These are phyloP conservation scores for Solanum chmielewskii DNA, from an alignment of 257 asterid species.

Conservation along the genomic window DNA sequence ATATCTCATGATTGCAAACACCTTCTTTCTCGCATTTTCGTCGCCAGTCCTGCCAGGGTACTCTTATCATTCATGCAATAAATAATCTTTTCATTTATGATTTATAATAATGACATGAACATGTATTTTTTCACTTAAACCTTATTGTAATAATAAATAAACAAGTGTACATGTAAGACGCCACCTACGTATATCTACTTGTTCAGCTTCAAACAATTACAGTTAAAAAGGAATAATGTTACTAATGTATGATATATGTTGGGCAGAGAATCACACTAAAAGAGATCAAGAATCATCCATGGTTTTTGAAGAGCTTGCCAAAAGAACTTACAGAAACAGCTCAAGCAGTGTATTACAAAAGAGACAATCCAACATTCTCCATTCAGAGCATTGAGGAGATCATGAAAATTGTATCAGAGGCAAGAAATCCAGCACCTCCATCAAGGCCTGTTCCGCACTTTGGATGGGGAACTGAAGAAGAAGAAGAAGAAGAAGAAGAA, in stretches of 20 bases:
- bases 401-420: constrained; percentile 66
- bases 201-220: no score
- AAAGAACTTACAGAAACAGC: constrained; percentile 43
- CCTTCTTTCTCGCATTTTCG: constrained; percentile 46
- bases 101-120: no score
- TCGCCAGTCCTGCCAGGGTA: constrained; percentile 38
- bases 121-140: no score
- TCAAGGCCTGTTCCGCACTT: constrained; percentile 26
- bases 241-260: neutral
- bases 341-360: constrained; percentile 47
- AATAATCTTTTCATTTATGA: neutral
- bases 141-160: no score
- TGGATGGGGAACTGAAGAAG: constrained; percentile 49
- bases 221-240: neutral
- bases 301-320: constrained; percentile 65
- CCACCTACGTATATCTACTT: neutral
- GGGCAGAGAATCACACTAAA: constrained; percentile 45
- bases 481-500: constrained; percentile 9
- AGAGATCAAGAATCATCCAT: constrained; percentile 48
- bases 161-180: no score
- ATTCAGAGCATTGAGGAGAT: constrained; percentile 57
- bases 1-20: constrained; percentile 57
- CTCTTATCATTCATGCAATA: neutral
- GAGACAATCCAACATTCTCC: constrained; percentile 42
- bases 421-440: constrained; percentile 31